A percentile compares a stretch with the other conserved stretches of the same genome.
These are phyloP conservation scores for Exophiala sp. DNA, from an alignment of 2,329 filamentous ascomycete genomes.

Conservation along the genomic window DNA sequence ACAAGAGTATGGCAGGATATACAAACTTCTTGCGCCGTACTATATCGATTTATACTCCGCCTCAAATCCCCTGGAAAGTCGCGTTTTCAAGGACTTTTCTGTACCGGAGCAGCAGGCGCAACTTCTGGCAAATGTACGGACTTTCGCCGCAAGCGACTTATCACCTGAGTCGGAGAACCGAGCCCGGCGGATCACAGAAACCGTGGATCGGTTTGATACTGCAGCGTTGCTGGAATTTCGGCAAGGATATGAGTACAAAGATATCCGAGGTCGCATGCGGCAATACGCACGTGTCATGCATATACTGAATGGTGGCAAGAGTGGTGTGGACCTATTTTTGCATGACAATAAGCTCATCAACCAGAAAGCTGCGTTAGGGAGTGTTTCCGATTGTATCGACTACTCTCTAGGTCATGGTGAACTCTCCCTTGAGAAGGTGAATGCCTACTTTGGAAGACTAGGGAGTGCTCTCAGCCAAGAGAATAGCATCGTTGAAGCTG, in stretches of 20 bases:
- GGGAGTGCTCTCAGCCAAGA: conserved; percentile 78
- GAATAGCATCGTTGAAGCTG: conserved; percentile 70
- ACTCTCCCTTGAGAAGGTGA: conserved; percentile 74
- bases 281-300: conserved; percentile 84
- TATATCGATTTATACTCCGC: conserved; percentile 77
- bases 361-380: conserved; percentile 67
- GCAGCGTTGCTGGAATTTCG: conserved; percentile 89
- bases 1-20: conserved; percentile 86
- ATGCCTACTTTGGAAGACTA: conserved; percentile 73
- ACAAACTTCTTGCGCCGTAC: conserved; percentile 81
- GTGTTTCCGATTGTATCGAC: conserved; percentile 78
- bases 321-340: conserved; percentile 79
- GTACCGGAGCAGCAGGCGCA: conserved; percentile 87
- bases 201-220: conserved; percentile 82
- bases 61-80: conserved; percentile 62
- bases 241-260: conserved; percentile 82
- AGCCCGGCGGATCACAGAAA: conserved; percentile 67
- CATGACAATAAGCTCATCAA: conserved; percentile 83
- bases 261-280: conserved; percentile 84
- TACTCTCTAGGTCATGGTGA: conserved; percentile 55
- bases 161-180: conserved; percentile 69
- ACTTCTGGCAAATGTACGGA: conserved; percentile 76
- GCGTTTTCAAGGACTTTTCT: conserved; percentile 80
- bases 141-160: conserved; percentile 78
- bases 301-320: conserved; percentile 73